phyloP scores from a whole-genome alignment of 805 yeast species.

The Candida silvicultrix region DNA sequence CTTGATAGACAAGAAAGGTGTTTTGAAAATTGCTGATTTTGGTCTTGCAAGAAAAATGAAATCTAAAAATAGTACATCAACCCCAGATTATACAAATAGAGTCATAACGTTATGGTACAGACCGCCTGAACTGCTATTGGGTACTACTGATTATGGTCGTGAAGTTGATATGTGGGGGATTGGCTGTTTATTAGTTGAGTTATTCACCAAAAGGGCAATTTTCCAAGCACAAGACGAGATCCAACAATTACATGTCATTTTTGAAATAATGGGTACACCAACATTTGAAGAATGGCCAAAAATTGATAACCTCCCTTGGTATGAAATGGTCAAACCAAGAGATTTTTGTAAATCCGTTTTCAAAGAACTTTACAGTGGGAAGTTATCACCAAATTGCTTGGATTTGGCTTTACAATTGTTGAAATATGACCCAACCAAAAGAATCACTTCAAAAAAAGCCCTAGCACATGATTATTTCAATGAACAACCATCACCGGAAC shows the following conservation, averaged over 20 bases:
- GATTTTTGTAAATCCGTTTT: constrained; percentile 28
- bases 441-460: constrained; percentile 68
- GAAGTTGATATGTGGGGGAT: constrained; percentile 97
- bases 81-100: constrained; percentile 81
- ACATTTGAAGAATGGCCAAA: constrained; percentile 67
- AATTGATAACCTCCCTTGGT: constrained; percentile 84
- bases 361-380: constrained; percentile 31
- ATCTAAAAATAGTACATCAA: constrained; percentile 35
- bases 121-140: constrained; percentile 89
- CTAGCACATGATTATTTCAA: constrained; percentile 64
- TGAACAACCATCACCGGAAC: constrained; percentile 61
- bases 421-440: constrained; percentile 56
- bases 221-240: constrained; percentile 90
- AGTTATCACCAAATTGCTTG: constrained; percentile 46
- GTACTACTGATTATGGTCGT: constrained; percentile 83
- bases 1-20: constrained; percentile 54
- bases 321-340: constrained; percentile 68
- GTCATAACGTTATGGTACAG: constrained; percentile 97
- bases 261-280: constrained; percentile 86
- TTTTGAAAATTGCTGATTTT: constrained; percentile 71
- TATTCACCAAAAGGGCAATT: constrained; percentile 66
- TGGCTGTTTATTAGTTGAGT: constrained; percentile 83
- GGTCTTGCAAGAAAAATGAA: constrained; percentile 78
- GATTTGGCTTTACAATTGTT: constrained; percentile 62
- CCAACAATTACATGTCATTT: constrained; percentile 72